Percentiles rank a stretch among this genome's conserved stretches.
These are phyloP conservation scores for Haplographium delicatum DNA, from an alignment of 495 filamentous ascomycete species.

Conservation along the genomic window DNA sequence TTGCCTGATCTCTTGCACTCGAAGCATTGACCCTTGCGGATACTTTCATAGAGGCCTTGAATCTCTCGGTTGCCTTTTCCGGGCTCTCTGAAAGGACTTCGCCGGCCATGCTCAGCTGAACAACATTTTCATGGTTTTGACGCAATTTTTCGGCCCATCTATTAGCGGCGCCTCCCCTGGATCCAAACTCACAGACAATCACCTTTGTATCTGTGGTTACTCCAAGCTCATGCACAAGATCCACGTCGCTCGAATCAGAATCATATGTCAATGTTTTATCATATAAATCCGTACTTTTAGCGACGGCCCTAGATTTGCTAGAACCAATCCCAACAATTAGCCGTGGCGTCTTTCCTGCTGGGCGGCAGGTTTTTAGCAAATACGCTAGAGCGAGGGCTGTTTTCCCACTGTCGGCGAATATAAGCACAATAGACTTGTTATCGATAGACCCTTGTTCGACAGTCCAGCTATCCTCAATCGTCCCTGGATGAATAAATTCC, in stretches of 20 bases:
- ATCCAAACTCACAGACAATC: constrained; percentile 49
- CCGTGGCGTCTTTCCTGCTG: constrained; percentile 21
- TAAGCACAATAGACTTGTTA: constrained; percentile 38
- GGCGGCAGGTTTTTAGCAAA: constrained; percentile 26
- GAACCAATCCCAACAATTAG: constrained; percentile 36
- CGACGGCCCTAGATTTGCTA: constrained; percentile 27
- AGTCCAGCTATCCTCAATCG: constrained; percentile 32
- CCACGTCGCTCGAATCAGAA: constrained; percentile 23
- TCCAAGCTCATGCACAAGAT: constrained; percentile 18
- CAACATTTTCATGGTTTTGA: constrained; percentile 20
- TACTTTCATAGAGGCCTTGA: neutral
- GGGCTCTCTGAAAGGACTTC: constrained; percentile 22
- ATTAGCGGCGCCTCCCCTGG: constrained; percentile 32
- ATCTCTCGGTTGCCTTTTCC: constrained; percentile 7
- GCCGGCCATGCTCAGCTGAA: constrained; percentile 37
- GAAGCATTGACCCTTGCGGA: constrained; percentile 41
- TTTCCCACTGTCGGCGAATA: constrained; percentile 45
- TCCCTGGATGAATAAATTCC: constrained; percentile 35
- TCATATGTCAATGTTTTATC: constrained; percentile 31
- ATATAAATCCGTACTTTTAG: constrained; percentile 29
- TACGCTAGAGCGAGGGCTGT: constrained; percentile 40
- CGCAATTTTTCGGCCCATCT: constrained; percentile 32
- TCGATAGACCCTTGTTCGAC: constrained; percentile 33
- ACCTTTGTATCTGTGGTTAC: constrained; percentile 32
- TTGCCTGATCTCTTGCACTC: constrained; percentile 31